Base-by-base conservation (phyloP, 202 grass and related monocot species). In the Hordeum pubiflorum region DNA sequence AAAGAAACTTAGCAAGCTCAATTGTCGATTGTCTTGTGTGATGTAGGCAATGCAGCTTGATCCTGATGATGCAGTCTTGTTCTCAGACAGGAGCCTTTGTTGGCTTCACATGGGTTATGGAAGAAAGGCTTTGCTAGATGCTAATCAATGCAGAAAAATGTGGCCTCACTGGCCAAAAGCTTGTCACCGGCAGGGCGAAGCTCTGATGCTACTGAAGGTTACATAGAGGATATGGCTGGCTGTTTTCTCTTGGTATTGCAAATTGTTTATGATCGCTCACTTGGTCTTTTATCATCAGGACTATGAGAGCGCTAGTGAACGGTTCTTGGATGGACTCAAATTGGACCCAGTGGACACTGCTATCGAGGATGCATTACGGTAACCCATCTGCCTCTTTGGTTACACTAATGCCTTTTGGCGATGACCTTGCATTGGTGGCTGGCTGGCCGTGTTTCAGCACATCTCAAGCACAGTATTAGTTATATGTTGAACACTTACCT, bases 141-240 rank as follows among this genome's bases (percentile, higher is more conserved):
- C 38, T 43, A 26, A 69, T 12, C 21, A 69, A 41, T 69, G 66
- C 66, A 69, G 66, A 69, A 39, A 21, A 12, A 69, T 69, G 20
- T 21, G 66, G 3, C 66, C 66, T 15, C 37, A 44, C 6, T 69
- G 66, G 66, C 3, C 37, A 43, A 69, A 75, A 52, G 72, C 72
- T n/a, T 75, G 52, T 29, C 56, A 21, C 18, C 72, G 72, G 50
- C 72, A 75, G 72, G 72, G 72, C 7, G 10, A 50, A 21, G 72
- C 70, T 55, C 44, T 74, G 70, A 55, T 74, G 70, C n/a, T 74
- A 55, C 44, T 74, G 70, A 74, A 74, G 72, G 72, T 72, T 71
- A 27, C 60, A 70, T 70, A 70, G 21, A 70, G 6, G 22, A 63
- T 63, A 13, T 7, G n/a, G 33, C 37, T 67, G 33, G 9, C 63